Evolutionary conservation across 2,329 filamentous ascomycete genomes (phyloP), one percentile per base, ranked within the genome.

Genomic region (Bipolaris cookei): DNA sequence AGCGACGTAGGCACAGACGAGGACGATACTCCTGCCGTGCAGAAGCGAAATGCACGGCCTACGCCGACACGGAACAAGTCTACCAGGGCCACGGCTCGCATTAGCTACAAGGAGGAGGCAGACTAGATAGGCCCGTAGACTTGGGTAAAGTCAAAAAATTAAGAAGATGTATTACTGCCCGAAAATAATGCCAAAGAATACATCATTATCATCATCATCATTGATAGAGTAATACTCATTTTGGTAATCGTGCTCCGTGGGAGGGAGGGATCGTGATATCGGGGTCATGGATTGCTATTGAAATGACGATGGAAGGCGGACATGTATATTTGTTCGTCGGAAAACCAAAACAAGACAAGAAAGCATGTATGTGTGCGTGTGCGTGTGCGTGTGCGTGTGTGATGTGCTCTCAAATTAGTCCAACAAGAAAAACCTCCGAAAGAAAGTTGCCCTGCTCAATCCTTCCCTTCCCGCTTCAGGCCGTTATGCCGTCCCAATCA

Each of bases 1-100:
- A 75, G 76, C 56, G 78, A 80, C 54, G 63, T 81, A 38, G 78
- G 75, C 35, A 63, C 62, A 30, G 28, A 30, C 18, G 66, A 68
- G 47, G 63, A 65, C 48, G 57, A 66, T 54, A 57, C 49, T 60
- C 61, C 63, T 62, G 61, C 52, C 50, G 58, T 59, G 55, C 64
- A 62, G 62, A 69, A 67, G 61, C 64, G 65, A 63, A 61, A 61
- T 58, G 63, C 63, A 53, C 62, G 58, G 34, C 58, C 69, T 37
- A 58, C 59, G 35, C 56, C 69, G 37, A 65, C 63, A 51, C 65
- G 69, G 48, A 65, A 70, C 51, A 68, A 68, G 59, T 69, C 71
- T 51, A 65, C 65, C 38, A 67, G 72, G 55, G 54, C 49, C 34
- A 54, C 64, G 51, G 54, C 61, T 38, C 64, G 60, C 49, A 67